These are phyloP conservation scores for Bodo saltans DNA, from an alignment of 78 protist genomes.

Conservation along the genomic window DNA sequence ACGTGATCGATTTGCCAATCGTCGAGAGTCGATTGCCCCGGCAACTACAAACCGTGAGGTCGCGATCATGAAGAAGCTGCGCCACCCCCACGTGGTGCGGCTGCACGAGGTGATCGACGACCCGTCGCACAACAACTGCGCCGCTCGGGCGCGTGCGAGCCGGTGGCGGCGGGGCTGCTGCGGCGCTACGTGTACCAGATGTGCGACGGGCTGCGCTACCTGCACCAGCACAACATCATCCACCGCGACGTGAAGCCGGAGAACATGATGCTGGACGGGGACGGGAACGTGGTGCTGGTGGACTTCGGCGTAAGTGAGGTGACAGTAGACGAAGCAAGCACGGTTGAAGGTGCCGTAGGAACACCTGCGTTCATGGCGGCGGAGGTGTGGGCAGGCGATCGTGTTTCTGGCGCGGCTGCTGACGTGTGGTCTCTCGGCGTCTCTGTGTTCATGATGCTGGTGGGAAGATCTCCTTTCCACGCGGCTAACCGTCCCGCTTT, in stretches of 20 bases:
- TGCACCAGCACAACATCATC: constrained; percentile 58
- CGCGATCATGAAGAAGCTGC: constrained; percentile 72
- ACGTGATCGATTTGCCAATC: not conserved
- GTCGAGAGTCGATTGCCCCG: not conserved
- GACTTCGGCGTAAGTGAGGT: too few relatives aligned
- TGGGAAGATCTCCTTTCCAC: constrained; percentile 21
- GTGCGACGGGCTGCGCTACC: constrained; percentile 48
- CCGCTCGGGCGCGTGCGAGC: too few relatives aligned
- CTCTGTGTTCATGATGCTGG: constrained; percentile 9
- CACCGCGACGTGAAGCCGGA: constrained; percentile 73
- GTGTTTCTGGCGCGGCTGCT: too few relatives aligned
- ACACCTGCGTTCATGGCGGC: constrained; percentile 32
- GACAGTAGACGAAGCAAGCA: too few relatives aligned
- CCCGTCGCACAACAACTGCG: constrained; percentile 34
- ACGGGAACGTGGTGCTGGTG: constrained; percentile 53
- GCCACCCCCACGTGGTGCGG: constrained; percentile 70
- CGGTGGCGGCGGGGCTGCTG: too few relatives aligned
- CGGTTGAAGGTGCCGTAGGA: constrained; percentile 27
- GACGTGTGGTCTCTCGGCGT: constrained; percentile 34
- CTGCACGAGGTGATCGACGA: constrained; percentile 80
- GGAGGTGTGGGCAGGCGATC: constrained; percentile 21
- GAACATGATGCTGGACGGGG: constrained; percentile 49
- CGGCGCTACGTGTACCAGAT: constrained; percentile 59
- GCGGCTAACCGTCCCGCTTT: too few relatives aligned
- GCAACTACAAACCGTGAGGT: constrained; percentile 52